A percentile compares a stretch with the other conserved stretches of the same genome.
These are phyloP conservation scores for Xylariaceae sp. DNA, from an alignment of 2,329 filamentous ascomycete species.

Conservation along the genomic window DNA sequence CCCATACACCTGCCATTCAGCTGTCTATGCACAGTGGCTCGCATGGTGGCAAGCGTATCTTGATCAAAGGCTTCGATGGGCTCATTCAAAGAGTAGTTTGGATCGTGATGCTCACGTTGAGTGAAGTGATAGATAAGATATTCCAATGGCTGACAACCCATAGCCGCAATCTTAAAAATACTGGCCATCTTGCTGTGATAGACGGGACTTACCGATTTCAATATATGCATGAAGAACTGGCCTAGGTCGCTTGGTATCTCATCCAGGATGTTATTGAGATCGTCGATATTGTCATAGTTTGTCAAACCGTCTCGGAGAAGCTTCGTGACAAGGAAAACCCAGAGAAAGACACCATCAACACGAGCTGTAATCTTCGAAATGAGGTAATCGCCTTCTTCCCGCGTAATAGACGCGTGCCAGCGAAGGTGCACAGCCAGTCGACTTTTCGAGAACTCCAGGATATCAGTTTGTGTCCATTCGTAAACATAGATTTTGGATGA, in stretches of 20 bases:
- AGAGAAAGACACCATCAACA: constrained; percentile 30
- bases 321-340: constrained; percentile 26
- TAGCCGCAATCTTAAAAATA: not conserved
- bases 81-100: too few species aligned
- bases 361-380: constrained; percentile 18
- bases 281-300: constrained; percentile 13
- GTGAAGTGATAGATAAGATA: too few species aligned
- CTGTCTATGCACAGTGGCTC: too few species aligned
- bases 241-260: constrained; percentile 17
- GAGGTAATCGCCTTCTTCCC: constrained; percentile 5
- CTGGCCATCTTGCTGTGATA: not conserved
- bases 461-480: constrained; percentile 22
- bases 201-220: not conserved
- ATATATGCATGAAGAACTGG: constrained; percentile 18
- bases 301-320: constrained; percentile 21
- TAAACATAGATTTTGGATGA: too few species aligned
- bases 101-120: too few species aligned
- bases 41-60: too few species aligned
- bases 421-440: constrained; percentile 12
- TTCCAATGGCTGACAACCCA: too few species aligned
- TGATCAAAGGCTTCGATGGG: too few species aligned
- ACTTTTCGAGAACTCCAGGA: constrained; percentile 14
- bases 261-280: constrained; percentile 13
- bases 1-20: too few species aligned
- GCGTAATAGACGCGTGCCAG: constrained; percentile 8